Base-by-base conservation (phyloP, 2,329 filamentous ascomycete genomes). In the Chalaropsis ovoidea region DNA sequence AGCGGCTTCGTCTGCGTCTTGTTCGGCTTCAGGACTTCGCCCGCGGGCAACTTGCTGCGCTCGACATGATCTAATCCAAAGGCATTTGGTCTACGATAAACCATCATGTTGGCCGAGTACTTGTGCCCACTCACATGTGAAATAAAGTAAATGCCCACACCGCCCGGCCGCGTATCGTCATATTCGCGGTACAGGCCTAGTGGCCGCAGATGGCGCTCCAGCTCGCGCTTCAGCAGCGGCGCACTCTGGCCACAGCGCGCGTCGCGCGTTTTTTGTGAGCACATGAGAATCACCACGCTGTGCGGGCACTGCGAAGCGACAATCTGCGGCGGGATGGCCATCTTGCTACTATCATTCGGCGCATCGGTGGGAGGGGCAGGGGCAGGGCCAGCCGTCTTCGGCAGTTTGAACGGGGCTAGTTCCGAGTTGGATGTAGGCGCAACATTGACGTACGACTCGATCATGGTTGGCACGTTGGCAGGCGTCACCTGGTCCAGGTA, bases 81-180 rank as follows among this genome's bases (percentile, higher is more conserved):
- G 0, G 82, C 79, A 70, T 84, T 78, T 6, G 78, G 79, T 64
- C 82, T 81, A 10, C 94, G 83, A 75, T 99, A 97, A 1, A 99
- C 80, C 79, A 99, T 89, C 70, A 97, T 85, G 72, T 99, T 99
- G 35, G 94, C 94, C 60, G 87, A 86, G 77, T 95, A 97, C 78
- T 96, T 96, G 79, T 99, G 94, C 0, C 94, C 94, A 35, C 94
- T 94, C 2, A 96, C 91, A 73, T 99, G 94, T 70, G 86, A 93
- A 72, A 97, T 95, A 73, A 96, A 97, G 77, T 96, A 96, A 69
- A 99, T 89, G 0, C 90, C 93, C 5, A 96, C 93, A 13, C 94
- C 94, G 11, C 93, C 93, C 0, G 92, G 90, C 67, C 94, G 79
- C 74, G 91, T 86, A 74, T 99, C 94, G 72, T 95, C 85, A 60